Evolutionary conservation across 768 basidiomycete species (phyloP), one percentile per base, ranked within the genome.

Genomic region (Lepiota venenata): DNA sequence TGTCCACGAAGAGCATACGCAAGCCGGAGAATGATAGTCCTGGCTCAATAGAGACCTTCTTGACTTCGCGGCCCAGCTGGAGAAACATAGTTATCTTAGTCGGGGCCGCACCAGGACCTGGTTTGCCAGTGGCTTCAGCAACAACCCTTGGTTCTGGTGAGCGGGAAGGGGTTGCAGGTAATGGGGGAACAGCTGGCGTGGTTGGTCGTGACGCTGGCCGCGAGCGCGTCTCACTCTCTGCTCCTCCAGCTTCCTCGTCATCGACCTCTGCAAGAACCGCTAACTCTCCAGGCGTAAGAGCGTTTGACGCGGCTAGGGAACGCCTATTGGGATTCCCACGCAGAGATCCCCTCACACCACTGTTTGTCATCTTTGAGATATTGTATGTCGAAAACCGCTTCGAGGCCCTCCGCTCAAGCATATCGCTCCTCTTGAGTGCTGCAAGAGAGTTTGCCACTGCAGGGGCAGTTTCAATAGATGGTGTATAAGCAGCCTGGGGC

Each of bases 371-470:
- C 72, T 95, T 95, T 44, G 88, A 85, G 62, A 98, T 89, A 59
- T 94, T 91, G 66, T 96, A 98, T 1, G 87, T 86, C 40, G 94
- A 97, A 71, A 94, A 98, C 0, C 97, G 89, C 66, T 98, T 98
- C 18, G 91, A 94, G 15, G 96, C 96, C 43, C 96, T 80, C 18
- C 96, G 83, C 62, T 94, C 92, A 37, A 98, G 79, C 0, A 84
- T 80, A 60, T 95, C 93, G 47, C 82, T 85, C 62, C 88, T 85
- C 70, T 95, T 88, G 43, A 99, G 77, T 7, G 93, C 93, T 6
- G 91, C 93, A 9, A 98, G 79, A 4, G 91, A 88, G 63, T 83
- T 82, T 48, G 88, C 89, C 21, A 91, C 82, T 0, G 81, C 87
- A n/a, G 57, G 55, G 50, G 65, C 60, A 10, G 62, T 62, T 37